Evolutionary conservation across 1,284 basidiomycete species (phyloP).

Genomic region (Clitocybe nebularis): DNA sequence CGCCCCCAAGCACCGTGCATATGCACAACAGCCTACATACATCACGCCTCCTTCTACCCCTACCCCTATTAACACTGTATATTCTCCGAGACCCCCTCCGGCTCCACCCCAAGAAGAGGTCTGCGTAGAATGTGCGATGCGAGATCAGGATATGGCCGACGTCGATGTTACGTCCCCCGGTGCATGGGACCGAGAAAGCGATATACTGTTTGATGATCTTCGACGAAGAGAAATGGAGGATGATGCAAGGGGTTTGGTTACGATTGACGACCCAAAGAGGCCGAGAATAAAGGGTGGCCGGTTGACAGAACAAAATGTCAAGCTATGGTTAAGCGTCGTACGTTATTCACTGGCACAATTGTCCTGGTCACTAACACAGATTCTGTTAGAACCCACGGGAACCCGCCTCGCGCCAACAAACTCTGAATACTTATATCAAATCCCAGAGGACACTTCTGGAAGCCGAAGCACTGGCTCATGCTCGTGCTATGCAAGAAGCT

Average conservation of each 20-base stretch:
- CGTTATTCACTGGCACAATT: conserved; percentile 18
- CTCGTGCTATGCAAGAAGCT: conserved; percentile 73
- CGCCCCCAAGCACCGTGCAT: conserved; percentile 61
- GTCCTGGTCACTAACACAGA: conserved; percentile 12
- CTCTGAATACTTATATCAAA: conserved; percentile 67
- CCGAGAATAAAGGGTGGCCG: conserved; percentile 64
- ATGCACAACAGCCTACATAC: conserved; percentile 72
- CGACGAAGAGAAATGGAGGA: conserved; percentile 72
- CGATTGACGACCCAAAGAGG: conserved; percentile 44
- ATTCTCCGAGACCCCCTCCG: conserved; percentile 45
- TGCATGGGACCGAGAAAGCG: conserved; percentile 90
- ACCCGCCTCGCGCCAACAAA: conserved; percentile 71
- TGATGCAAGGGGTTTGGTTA: conserved; percentile 43
- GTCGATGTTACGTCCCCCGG: conserved; percentile 85
- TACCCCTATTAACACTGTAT: conserved; percentile 56
- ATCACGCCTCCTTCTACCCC: conserved; percentile 56
- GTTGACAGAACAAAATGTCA: conserved; percentile 79
- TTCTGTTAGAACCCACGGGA: conserved; percentile 70
- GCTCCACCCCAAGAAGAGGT: conserved; percentile 74
- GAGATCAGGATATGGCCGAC: conserved; percentile 97
- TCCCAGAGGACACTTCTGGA: conserved; percentile 67
- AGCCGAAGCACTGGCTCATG: conserved; percentile 71
- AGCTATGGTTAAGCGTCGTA: conserved; percentile 85
- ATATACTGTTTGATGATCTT: conserved; percentile 79
- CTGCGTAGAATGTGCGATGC: conserved; percentile 98